Base-by-base conservation (phyloP, 2,329 filamentous ascomycete species). In the Hymenoscyphus linearis region DNA sequence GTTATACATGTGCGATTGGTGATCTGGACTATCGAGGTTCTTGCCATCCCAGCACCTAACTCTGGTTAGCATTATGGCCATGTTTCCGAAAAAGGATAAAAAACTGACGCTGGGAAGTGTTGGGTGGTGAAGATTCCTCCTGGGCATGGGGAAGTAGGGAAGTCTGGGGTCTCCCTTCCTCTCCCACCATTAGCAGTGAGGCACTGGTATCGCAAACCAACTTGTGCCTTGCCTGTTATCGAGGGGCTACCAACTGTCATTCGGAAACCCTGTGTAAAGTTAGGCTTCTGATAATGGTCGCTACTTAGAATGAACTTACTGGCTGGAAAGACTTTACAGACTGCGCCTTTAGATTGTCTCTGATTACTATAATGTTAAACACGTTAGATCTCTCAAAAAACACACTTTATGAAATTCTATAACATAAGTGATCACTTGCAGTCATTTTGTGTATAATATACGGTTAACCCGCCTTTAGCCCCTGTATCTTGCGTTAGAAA, bases 61-160 rank as follows among this genome's bases (percentile, higher is more conserved):
- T 7, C 3, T 1, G 4, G 31, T 66, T 57, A 66, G 57, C 25
- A 4, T 40, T 14, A 14, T 13, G n/a, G 6, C 7, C 14, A 52
- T 13, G 18, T 14, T 16, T 27, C 9, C 47, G 0, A 16, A n/a
- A 18, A 27, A 14, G 6, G 27, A 53, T 3, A 35, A 22, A 26
- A 36, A 1, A 61, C 64, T 62, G 14, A 66, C 66, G 66, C 61
- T 2, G 65, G 65, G 55, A 74, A 74, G n/a, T 71, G 66, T 26
- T 73, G 60, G 35, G 70, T 72, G 3, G 69, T 69, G 67, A 73
- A 72, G 16, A 74, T 73, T 7, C 73, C 72, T 1, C 67, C 68
- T 7, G 68, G 63, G 34, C 73, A 74, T 2, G 71, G 67, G 44
- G 40, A 22, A 13, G 61, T 58, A 5, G 64, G 64, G 55, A 66